Conservation (phyloP, 2,329 filamentous ascomycete genomes). For the Didymosphaeria variabile region DNA sequence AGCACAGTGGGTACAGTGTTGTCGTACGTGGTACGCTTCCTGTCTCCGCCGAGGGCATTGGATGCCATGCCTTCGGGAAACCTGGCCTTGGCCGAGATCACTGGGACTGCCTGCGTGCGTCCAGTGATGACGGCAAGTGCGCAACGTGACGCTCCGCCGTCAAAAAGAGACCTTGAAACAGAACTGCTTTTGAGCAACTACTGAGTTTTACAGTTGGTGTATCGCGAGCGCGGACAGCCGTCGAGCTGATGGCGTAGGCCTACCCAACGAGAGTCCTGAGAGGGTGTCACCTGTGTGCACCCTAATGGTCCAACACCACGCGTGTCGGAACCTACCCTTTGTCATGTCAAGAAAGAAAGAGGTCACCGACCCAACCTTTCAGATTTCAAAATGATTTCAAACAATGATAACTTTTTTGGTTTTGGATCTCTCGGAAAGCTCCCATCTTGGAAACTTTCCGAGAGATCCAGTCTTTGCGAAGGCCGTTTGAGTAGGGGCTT, state of each 20-base stretch:
- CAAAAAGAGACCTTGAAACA: not conserved
- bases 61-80: not conserved
- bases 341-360: too few species aligned
- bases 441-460: slow-evolving; percentile 13
- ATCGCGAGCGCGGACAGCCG: not conserved
- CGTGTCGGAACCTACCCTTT: too few species aligned
- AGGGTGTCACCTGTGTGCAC: not conserved
- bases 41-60: not conserved
- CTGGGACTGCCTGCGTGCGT: not conserved
- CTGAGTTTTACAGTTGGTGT: not conserved
- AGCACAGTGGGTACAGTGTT: not conserved
- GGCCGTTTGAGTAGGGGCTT: slow-evolving; percentile 32
- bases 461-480: slow-evolving; percentile 12
- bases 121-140: not conserved
- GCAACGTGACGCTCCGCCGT: not conserved
- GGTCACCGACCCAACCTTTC: too few species aligned
- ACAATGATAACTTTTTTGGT: not conserved
- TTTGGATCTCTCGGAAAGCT: not conserved
- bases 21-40: slow-evolving; percentile 5
- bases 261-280: not conserved
- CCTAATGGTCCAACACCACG: too few species aligned
- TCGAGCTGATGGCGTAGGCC: not conserved
- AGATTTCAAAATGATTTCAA: not conserved
- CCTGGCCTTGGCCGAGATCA: not conserved
- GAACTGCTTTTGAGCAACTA: not conserved